A percentile compares a stretch with the other conserved stretches of the same genome.
Conservation (phyloP, 805 yeast species). For the Wickerhamiella dianesei region DNA sequence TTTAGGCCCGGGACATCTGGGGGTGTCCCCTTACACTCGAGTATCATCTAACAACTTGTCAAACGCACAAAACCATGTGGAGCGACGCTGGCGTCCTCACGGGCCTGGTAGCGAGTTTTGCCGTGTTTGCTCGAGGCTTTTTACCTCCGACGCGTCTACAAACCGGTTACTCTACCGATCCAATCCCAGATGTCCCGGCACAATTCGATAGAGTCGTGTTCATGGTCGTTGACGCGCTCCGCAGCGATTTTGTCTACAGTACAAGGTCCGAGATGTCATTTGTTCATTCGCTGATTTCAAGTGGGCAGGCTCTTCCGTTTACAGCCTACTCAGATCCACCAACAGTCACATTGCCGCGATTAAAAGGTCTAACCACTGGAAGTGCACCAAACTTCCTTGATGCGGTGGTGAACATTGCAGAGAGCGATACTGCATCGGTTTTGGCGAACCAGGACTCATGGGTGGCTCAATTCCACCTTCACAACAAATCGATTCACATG, state of each 20-base stretch:
- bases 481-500: conserved; percentile 47
- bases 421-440: conserved; percentile 63
- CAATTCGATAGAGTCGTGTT: conserved; percentile 57
- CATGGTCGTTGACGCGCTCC: conserved; percentile 84
- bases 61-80: conserved; percentile 3
- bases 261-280: conserved; percentile 49
- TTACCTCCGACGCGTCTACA: conserved; percentile 79
- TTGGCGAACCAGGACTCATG: conserved; percentile 73
- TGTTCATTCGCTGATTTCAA: conserved; percentile 48
- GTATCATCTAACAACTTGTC: too few relatives aligned
- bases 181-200: conserved; percentile 20
- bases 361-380: conserved; percentile 66
- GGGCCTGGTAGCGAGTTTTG: conserved; percentile 39
- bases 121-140: conserved; percentile 66
- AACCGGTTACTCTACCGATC: conserved; percentile 33
- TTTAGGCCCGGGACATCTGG: too few relatives aligned
- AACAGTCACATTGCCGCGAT: conserved; percentile 86
- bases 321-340: conserved; percentile 93
- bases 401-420: conserved; percentile 87
- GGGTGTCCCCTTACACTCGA: too few relatives aligned
- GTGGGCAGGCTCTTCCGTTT: conserved; percentile 68
- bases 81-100: conserved; percentile 14
- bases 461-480: conserved; percentile 49
- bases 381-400: conserved; percentile 89
- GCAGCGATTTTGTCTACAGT: conserved; percentile 75